phyloP scores from a whole-genome alignment of 2,329 filamentous ascomycete genomes.

The Paecilomyces niveus region DNA sequence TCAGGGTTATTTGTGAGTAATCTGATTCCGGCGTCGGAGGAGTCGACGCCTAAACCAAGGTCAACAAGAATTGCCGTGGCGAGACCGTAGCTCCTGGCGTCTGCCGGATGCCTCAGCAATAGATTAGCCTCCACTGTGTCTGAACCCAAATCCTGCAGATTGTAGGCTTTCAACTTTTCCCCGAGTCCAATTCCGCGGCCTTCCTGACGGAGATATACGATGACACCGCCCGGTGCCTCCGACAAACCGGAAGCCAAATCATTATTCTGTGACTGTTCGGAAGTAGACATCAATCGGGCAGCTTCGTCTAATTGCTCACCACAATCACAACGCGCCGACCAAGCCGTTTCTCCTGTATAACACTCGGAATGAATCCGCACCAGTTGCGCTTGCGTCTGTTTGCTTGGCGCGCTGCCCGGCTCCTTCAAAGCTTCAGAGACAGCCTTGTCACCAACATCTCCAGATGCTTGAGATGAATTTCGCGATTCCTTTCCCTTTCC shows the following conservation, averaged over 20 bases:
- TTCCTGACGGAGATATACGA: constrained; percentile 93
- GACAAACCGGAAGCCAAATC: constrained; percentile 15
- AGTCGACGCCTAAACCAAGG: constrained; percentile 62
- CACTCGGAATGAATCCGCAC: constrained; percentile 97
- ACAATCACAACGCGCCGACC: constrained; percentile 96
- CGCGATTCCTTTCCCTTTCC: constrained; percentile 1
- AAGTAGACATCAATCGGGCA: constrained; percentile 80
- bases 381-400: constrained; percentile 51
- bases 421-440: constrained; percentile 9
- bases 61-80: constrained; percentile 91
- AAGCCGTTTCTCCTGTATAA: constrained; percentile 97
- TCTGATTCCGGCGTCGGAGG: constrained; percentile 55
- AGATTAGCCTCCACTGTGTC: constrained; percentile 97
- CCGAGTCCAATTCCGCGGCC: constrained; percentile 89
- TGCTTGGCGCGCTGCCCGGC: constrained; percentile 4
- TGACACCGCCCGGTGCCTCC: constrained; percentile 68
- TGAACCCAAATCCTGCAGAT: constrained; percentile 91
- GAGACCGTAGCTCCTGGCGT: constrained; percentile 91
- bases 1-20: constrained; percentile 96
- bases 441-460: background rate
- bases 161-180: constrained; percentile 97
- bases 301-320: constrained; percentile 97
- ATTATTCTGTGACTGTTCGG: constrained; percentile 25
- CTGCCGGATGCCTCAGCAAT: constrained; percentile 81
- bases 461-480: constrained; percentile 6